These are phyloP conservation scores for Diaporthe sp. DNA, from an alignment of 2,329 filamentous ascomycete species.

Conservation along the genomic window DNA sequence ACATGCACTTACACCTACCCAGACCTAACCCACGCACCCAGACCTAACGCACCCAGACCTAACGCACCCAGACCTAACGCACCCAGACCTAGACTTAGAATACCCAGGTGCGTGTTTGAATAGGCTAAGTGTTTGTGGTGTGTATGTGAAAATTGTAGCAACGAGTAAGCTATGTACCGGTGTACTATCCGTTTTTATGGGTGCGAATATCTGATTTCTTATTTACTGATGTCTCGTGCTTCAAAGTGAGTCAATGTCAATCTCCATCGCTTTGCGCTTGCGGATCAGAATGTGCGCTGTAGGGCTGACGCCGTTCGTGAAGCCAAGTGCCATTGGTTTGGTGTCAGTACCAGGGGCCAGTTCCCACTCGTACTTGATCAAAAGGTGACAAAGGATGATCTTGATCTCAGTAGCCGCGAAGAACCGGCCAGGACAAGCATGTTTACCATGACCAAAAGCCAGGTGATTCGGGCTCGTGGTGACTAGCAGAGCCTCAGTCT, in stretches of 20 bases:
- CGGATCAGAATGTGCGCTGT: neutral
- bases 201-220: too few relatives aligned
- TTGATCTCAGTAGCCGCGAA: slow-evolving; percentile 21
- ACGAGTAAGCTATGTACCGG: too few relatives aligned
- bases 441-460: neutral
- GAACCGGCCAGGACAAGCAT: slow-evolving; percentile 9
- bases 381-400: neutral
- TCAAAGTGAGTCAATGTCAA: neutral
- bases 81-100: too few relatives aligned
- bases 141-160: too few relatives aligned
- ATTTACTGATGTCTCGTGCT: neutral
- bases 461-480: slow-evolving; percentile 2
- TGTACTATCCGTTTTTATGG: too few relatives aligned
- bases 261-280: neutral
- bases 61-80: too few relatives aligned
- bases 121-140: too few relatives aligned
- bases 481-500: neutral
- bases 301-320: neutral
- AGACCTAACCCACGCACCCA: too few relatives aligned
- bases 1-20: too few relatives aligned
- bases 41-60: too few relatives aligned
- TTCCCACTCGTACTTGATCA: slow-evolving; percentile 16
- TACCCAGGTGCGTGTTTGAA: too few relatives aligned
- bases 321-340: neutral
- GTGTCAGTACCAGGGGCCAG: neutral